Conservation (phyloP, 2,329 filamentous ascomycete species). For the Orbilia ellipsospora region DNA sequence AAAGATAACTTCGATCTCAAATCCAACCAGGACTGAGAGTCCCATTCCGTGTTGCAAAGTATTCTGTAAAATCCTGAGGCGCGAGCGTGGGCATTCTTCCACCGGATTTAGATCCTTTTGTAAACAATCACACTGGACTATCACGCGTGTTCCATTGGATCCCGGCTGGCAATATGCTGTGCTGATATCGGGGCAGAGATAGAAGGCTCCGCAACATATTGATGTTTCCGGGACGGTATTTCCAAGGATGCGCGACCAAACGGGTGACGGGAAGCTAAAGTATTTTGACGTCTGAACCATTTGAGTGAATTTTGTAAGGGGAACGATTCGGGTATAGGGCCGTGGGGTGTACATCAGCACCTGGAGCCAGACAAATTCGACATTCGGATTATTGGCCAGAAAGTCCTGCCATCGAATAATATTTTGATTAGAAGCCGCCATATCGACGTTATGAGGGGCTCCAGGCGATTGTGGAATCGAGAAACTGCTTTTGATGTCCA, state of each 20-base stretch:
- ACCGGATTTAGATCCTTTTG: slow-evolving; percentile 1
- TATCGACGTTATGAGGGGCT: background rate
- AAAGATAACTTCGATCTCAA: slow-evolving; percentile 31
- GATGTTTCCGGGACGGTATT: background rate
- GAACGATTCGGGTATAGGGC: slow-evolving; percentile 3
- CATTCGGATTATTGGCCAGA: background rate
- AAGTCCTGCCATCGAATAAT: slow-evolving; percentile 8
- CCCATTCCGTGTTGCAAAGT: background rate
- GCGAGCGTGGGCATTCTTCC: slow-evolving; percentile 8
- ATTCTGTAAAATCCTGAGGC: slow-evolving; percentile 5
- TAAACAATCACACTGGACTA: slow-evolving; percentile 6
- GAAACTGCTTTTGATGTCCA: no score
- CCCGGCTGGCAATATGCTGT: slow-evolving; percentile 11
- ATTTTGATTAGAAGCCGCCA: no score
- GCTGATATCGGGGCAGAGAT: background rate
- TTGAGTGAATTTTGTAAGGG: slow-evolving; percentile 7
- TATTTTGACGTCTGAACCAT: slow-evolving; percentile 4
- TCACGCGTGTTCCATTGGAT: slow-evolving; percentile 3
- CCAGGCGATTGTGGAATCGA: no score
- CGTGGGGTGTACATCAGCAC: background rate
- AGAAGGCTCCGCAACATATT: background rate
- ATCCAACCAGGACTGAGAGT: slow-evolving; percentile 6
- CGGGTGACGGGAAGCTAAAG: background rate
- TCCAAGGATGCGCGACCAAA: background rate
- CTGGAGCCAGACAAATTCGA: slow-evolving; percentile 16